Base-by-base conservation (phyloP, 441 rosid species). In the Capsella rubella region DNA sequence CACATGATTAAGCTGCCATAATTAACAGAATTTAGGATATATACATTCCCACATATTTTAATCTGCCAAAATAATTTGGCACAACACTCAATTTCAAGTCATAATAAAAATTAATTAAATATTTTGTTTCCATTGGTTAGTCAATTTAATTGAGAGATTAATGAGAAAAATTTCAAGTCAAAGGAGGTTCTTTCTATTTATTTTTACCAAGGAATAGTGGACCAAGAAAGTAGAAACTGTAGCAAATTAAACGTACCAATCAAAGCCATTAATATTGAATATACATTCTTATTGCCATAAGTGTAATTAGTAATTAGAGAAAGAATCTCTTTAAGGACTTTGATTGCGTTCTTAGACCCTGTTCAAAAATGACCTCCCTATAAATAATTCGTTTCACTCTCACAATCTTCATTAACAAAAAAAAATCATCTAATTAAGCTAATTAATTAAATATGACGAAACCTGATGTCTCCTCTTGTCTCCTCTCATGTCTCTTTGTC, bases 401-500 rank as follows among this genome's bases (percentile, higher is more conserved):
- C 21, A 6, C 27, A 29, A 29, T 28, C 28, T 59, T 14, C 25
- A 60, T 15, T 2, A 29, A 11, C 31, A 18, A 4, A 21, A 15
- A 32, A 18, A 2, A 18, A 8, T 3, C 21, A 14, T 51, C 31
- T 56, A 28, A 13, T 5, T 16, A 18, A 18, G 25, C 25, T 5
- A 6, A 31, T 27, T n/a, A 56, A 18, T 43, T 1, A 2, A 14
- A 27, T 37, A 76, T 76, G 79, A 25, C 49, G 40, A 70, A 55
- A 49, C 9, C 15, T 39, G 29, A 46, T 37, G 6, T 35, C 31
- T 76, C 61, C 27, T 76, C n/a, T 18, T 18, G 55, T 64, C 66
- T 76, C 55, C 40, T 64, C 71, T 70, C 71, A 8, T 49, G 67
- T 55, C 71, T 76, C 45, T 39, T 64, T 70, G 67, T 76, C 45